Percentiles rank a stretch among this genome's conserved stretches.
phyloP scores from a whole-genome alignment of 2,329 filamentous ascomycete genomes.

The Colletotrichum cordylinicola region DNA sequence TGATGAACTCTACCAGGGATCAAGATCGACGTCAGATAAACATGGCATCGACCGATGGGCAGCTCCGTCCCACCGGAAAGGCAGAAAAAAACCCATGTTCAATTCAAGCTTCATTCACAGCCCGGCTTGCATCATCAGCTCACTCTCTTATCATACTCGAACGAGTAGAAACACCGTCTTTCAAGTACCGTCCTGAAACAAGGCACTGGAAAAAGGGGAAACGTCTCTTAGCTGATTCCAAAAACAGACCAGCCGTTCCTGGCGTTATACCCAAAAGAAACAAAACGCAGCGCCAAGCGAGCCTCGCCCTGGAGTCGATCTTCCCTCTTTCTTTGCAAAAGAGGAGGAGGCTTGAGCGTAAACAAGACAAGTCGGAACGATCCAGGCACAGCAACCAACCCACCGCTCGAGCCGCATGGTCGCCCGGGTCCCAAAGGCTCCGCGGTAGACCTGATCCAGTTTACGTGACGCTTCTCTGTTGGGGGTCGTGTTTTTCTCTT shows the following conservation, averaged over 20 bases:
- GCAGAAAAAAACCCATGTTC: neutral
- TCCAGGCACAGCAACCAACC: slow-evolving; percentile 1
- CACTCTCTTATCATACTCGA: neutral
- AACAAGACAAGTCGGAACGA: neutral
- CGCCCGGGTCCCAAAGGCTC: neutral
- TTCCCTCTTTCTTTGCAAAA: neutral
- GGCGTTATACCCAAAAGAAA: neutral
- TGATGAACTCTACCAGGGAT: neutral
- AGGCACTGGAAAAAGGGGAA: neutral
- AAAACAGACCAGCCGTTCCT: slow-evolving; percentile 9
- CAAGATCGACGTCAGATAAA: neutral
- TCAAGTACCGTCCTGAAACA: slow-evolving; percentile 8
- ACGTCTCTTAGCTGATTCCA: neutral
- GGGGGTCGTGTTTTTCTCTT: neutral
- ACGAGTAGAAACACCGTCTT: neutral
- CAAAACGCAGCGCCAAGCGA: neutral
- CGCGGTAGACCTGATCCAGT: neutral
- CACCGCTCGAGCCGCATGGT: slow-evolving; percentile 15
- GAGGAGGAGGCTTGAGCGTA: neutral
- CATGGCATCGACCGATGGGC: neutral
- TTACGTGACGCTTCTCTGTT: neutral
- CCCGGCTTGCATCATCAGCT: neutral
- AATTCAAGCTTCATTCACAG: neutral
- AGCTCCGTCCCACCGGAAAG: neutral
- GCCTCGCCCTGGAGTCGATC: neutral